phyloP scores from a whole-genome alignment of 1,139 yeast genomes.

The Suhomyces chickasaworum region DNA sequence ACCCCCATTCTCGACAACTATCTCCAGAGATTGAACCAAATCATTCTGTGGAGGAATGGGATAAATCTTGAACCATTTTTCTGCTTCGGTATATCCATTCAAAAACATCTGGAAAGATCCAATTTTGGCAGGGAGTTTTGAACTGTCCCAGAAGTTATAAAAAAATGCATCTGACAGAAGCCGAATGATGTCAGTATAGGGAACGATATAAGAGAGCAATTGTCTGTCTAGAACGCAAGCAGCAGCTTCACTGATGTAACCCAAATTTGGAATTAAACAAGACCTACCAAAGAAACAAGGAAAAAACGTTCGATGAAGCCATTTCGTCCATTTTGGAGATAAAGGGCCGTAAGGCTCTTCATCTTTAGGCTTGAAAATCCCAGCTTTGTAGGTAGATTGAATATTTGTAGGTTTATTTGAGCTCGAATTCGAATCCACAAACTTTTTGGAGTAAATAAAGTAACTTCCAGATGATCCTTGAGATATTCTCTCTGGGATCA shows the following conservation, averaged over 20 bases:
- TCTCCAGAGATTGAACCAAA: conserved; percentile 26
- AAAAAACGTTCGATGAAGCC: conserved; percentile 73
- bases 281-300: conserved; percentile 80
- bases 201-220: conserved; percentile 61
- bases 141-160: conserved; percentile 53
- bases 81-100: conserved; percentile 61
- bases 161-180: conserved; percentile 58
- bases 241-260: conserved; percentile 73
- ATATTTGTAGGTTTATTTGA: too few species aligned
- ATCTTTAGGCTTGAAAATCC: conserved; percentile 77
- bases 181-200: conserved; percentile 61
- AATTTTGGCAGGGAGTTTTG: conserved; percentile 47
- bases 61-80: conserved; percentile 53
- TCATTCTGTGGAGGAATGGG: conserved; percentile 53
- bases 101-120: conserved; percentile 73
- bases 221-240: conserved; percentile 67
- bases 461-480: conserved; percentile 77
- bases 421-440: conserved; percentile 5
- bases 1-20: conserved; percentile 19
- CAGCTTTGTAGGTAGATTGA: conserved; percentile 33
- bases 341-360: conserved; percentile 82
- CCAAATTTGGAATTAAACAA: conserved; percentile 71
- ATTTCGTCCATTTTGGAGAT: conserved; percentile 79
- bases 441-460: conserved; percentile 45
- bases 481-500: conserved; percentile 54